Conservation (phyloP, 2,329 filamentous ascomycete genomes). For the Fusarium sarcochroum region DNA sequence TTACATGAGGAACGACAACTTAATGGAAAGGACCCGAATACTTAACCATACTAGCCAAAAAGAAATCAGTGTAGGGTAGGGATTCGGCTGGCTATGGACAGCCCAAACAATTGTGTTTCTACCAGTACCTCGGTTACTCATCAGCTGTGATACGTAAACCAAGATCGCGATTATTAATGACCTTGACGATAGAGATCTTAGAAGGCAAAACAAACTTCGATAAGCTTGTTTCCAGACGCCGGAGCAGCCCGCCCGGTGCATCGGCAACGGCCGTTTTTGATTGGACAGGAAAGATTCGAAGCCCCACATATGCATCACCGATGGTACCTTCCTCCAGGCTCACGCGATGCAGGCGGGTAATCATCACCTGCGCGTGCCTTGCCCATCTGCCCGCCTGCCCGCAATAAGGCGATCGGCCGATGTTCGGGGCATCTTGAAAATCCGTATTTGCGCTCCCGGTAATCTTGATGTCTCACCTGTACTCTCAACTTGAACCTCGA, state of each 20-base stretch:
- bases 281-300: not conserved
- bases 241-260: constrained; percentile 18
- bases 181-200: not conserved
- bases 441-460: not conserved
- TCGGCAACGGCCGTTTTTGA: not conserved
- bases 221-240: constrained; percentile 17
- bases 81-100: too few relatives aligned
- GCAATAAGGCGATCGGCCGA: constrained; percentile 29
- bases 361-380: constrained; percentile 40
- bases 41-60: too few relatives aligned
- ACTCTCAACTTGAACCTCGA: not conserved
- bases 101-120: too few relatives aligned
- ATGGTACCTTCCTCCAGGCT: constrained; percentile 25
- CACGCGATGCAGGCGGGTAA: constrained; percentile 19
- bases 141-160: rapidly evolving
- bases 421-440: constrained; percentile 10
- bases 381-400: constrained; percentile 2
- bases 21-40: too few relatives aligned
- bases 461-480: constrained; percentile 21
- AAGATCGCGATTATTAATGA: constrained; percentile 10
- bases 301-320: constrained; percentile 22
- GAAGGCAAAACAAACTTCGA: constrained; percentile 8
- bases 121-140: not conserved
- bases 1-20: too few relatives aligned
- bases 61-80: too few relatives aligned